A percentile compares a stretch with the other conserved stretches of the same genome.
Evolutionary conservation across 2,329 filamentous ascomycete genomes (phyloP).

Genomic region (Neocatenulostroma microsporum): DNA sequence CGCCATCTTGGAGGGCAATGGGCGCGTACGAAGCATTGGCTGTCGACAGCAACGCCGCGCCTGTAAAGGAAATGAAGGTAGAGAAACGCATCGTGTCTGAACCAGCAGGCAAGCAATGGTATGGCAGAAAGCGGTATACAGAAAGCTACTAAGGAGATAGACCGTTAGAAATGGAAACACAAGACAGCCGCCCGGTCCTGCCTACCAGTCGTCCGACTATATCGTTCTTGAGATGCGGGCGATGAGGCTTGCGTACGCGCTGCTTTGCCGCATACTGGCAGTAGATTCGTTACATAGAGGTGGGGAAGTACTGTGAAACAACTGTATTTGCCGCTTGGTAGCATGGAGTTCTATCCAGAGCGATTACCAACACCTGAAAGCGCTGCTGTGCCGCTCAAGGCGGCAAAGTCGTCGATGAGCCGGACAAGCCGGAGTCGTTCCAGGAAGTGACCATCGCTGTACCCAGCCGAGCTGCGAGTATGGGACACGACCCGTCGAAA

Average conservation of each 20-base stretch:
- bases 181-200: too few species aligned
- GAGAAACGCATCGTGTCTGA: slow-evolving; percentile 3
- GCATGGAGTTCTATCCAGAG: not conserved
- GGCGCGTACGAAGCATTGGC: not conserved
- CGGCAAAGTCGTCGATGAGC: slow-evolving; percentile 7
- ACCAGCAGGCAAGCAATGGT: not conserved
- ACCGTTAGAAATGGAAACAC: too few species aligned
- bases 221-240: not conserved
- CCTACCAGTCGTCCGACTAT: not conserved
- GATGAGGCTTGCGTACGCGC: slow-evolving; percentile 4
- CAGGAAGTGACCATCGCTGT: too few species aligned
- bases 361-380: slow-evolving; percentile 2
- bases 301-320: not conserved
- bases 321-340: slow-evolving; percentile 1
- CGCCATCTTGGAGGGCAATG: not conserved
- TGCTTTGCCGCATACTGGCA: slow-evolving; percentile 8
- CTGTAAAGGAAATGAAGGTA: not conserved
- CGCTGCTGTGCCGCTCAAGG: slow-evolving; percentile 14
- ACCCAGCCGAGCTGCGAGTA: too few species aligned
- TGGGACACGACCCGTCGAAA: too few species aligned
- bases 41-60: not conserved
- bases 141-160: not conserved
- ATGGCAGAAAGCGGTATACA: not conserved
- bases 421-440: too few species aligned
- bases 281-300: not conserved